Percentiles rank a stretch among this genome's conserved stretches.
These are phyloP conservation scores for Diaporthe ampelina DNA, from an alignment of 2,329 filamentous ascomycete genomes.

Conservation along the genomic window DNA sequence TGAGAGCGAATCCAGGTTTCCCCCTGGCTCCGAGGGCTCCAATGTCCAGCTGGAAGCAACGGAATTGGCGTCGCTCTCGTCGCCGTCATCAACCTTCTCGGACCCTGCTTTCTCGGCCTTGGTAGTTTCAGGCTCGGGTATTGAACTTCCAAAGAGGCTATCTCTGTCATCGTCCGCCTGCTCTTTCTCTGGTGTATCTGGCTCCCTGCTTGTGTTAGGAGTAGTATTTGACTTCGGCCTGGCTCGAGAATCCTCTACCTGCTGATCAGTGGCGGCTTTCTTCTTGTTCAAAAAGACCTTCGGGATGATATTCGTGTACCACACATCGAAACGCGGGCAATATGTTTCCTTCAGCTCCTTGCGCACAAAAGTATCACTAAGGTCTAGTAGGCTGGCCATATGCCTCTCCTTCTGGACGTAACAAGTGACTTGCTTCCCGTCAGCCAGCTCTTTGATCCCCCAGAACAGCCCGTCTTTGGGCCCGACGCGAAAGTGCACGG, in stretches of 20 bases:
- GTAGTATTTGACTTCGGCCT: not conserved
- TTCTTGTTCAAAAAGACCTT: constrained; percentile 9
- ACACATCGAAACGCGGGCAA: constrained; percentile 32
- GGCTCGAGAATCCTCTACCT: not conserved
- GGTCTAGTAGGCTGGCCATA: constrained; percentile 12
- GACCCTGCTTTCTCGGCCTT: not conserved
- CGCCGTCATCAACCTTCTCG: not conserved
- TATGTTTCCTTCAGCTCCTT: constrained; percentile 34
- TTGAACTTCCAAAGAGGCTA: not conserved
- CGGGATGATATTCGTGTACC: not conserved
- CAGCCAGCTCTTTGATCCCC: constrained; percentile 20
- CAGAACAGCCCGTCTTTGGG: constrained; percentile 20
- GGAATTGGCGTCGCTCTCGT: constrained; percentile 14
- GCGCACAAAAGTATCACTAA: constrained; percentile 31
- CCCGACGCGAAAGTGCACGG: constrained; percentile 11
- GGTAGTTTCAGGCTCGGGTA: not conserved
- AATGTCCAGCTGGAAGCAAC: not conserved
- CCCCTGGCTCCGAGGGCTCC: constrained; percentile 1
- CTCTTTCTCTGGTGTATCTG: not conserved
- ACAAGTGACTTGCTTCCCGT: constrained; percentile 28
- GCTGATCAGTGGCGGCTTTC: not conserved
- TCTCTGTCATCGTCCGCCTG: not conserved
- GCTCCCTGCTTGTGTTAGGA: not conserved
- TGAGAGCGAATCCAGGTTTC: constrained; percentile 6
- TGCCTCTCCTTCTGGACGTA: constrained; percentile 30